A percentile compares a stretch with the other conserved stretches of the same genome.
These are phyloP conservation scores for Leccinum uliginosum DNA, from an alignment of 768 basidiomycete species.

Conservation along the genomic window DNA sequence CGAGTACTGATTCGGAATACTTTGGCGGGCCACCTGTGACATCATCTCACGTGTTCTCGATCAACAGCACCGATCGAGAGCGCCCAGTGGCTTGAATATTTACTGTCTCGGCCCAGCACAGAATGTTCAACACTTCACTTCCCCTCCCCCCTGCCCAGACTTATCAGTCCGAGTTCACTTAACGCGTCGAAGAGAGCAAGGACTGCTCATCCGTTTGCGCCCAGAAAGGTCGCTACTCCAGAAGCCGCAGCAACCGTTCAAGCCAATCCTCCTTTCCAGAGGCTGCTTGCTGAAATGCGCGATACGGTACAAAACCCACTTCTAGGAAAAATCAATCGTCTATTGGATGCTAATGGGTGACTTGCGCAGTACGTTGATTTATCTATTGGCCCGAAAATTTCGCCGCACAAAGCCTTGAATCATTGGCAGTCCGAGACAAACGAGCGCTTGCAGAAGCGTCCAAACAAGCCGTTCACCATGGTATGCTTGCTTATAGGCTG, in stretches of 20 bases:
- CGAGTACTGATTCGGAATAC: no score
- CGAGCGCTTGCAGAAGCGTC: slow-evolving; percentile 74
- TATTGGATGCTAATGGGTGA: slow-evolving; percentile 97
- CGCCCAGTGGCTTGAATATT: neutral
- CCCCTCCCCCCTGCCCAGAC: slow-evolving; percentile 3
- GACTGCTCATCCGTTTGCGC: slow-evolving; percentile 34
- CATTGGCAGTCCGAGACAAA: slow-evolving; percentile 68
- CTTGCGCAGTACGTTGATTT: slow-evolving; percentile 52
- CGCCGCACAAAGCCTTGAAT: neutral
- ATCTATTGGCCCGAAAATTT: neutral
- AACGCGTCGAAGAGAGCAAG: slow-evolving; percentile 36
- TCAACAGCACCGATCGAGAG: slow-evolving; percentile 11
- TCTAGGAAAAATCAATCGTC: slow-evolving; percentile 60
- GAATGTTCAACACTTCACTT: neutral
- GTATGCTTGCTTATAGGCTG: neutral
- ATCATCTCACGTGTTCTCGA: slow-evolving; percentile 21
- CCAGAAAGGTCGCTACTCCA: slow-evolving; percentile 62
- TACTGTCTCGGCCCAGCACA: neutral
- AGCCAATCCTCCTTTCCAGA: slow-evolving; percentile 57
- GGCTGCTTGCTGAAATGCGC: slow-evolving; percentile 46
- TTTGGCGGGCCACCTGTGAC: slow-evolving; percentile 8
- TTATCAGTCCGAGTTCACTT: slow-evolving; percentile 10
- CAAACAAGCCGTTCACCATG: slow-evolving; percentile 43
- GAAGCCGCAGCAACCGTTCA: slow-evolving; percentile 63
- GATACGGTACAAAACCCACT: slow-evolving; percentile 28